Base-by-base conservation (phyloP, 2,329 filamentous ascomycete genomes). In the Aspergillus cejpii region DNA sequence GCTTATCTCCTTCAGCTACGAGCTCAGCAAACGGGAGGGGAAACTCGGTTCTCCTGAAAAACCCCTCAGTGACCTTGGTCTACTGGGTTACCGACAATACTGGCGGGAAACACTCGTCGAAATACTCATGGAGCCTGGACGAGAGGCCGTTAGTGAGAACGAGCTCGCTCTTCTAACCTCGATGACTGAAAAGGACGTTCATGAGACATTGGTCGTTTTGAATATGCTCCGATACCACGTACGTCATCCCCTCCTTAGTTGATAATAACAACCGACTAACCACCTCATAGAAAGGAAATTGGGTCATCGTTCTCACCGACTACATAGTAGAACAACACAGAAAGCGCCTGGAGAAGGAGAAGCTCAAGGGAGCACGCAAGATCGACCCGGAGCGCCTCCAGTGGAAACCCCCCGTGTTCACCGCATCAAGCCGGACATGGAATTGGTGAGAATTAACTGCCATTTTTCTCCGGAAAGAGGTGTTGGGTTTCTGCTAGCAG, bases 21-120 rank as follows among this genome's bases (percentile, higher is more conserved):
- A 97, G 62, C 81, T 98, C 21, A 92, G 87, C 61, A 94, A 91
- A 66, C 88, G 94, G 47, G 94, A 98, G 70, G 85, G 84, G 56
- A 97, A 95, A 68, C 80, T 96, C 5, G 94, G 94, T 1, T 95
- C 89, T 6, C 94, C 92, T 0, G 92, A 98, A 65, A 98, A 98
- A 66, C 92, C 92, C 0, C 79, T 98, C 1, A 94, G 87, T 27
- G 92, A 98, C 76, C 67, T 98, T 45, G 92, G 92, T 52, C 75
- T 98, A 14, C 74, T 98, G 21, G 90, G 91, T 57, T 98, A 98
- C 67, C 83, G 92, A 39, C 91, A 95, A 53, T 98, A 95, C 69
- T 98, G 92, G 92, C 89, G 90, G 23, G 92, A 98, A 65, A 89
- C 88, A 39, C 87, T 98, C 27, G 78, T 97, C 3, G 90, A 96